Evolutionary conservation across 495 filamentous ascomycete genomes (phyloP).

Genomic region (Astrothelium subdiscretum): DNA sequence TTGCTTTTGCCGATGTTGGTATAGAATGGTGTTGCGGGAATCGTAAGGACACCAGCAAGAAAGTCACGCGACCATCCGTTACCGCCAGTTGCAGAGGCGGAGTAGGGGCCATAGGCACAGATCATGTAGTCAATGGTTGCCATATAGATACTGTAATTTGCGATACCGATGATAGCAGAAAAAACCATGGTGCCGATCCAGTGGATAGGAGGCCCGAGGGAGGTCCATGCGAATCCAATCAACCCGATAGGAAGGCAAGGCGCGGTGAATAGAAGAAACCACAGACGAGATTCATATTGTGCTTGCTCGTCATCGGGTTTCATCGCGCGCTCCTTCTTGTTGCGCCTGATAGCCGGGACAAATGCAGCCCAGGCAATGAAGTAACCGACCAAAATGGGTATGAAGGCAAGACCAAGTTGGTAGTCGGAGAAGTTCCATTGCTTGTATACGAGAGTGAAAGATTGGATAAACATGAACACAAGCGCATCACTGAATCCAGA

Average conservation of each 20-base stretch:
- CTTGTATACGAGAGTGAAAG: conserved; percentile 50
- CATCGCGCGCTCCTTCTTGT: conserved; percentile 38
- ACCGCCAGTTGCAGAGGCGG: conserved; percentile 66
- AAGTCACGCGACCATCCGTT: conserved; percentile 72
- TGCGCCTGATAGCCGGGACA: conserved; percentile 49
- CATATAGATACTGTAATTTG: conserved; percentile 63
- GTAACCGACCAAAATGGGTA: conserved; percentile 55
- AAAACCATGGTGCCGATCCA: conserved; percentile 60
- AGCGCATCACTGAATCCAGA: conserved; percentile 71
- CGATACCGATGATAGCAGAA: conserved; percentile 52
- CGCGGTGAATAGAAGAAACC: conserved; percentile 48
- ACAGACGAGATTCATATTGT: conserved; percentile 46
- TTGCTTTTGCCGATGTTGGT: conserved; percentile 40
- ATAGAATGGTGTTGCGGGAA: conserved; percentile 62
- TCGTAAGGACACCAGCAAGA: conserved; percentile 66
- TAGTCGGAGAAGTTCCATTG: conserved; percentile 51
- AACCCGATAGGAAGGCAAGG: conserved; percentile 56
- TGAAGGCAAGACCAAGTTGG: conserved; percentile 49
- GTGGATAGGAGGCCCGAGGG: conserved; percentile 42
- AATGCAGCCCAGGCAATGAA: conserved; percentile 52
- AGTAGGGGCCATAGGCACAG: conserved; percentile 65
- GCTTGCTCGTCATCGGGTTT: conserved; percentile 47
- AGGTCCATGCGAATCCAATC: conserved; percentile 59
- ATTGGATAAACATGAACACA: conserved; percentile 69
- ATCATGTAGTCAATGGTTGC: conserved; percentile 81